Base-by-base conservation (phyloP, 1,139 yeast genomes). In the Blastobotrys ciferrii region DNA sequence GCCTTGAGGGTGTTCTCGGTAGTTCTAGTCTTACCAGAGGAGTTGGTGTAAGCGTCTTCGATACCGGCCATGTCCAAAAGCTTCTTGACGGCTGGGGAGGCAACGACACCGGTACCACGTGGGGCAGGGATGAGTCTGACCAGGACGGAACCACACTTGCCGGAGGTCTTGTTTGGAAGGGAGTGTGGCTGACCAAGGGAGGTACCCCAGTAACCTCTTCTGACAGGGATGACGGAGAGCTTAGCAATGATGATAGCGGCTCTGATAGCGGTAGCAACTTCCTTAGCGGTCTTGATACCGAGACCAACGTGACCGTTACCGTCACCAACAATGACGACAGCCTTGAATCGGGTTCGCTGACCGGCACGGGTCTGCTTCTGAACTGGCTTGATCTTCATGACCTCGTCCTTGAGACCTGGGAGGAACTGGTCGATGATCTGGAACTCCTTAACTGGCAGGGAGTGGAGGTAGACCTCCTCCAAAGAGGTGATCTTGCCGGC, bases 181-280 rank as follows among this genome's bases (percentile, higher is more conserved):
- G 98, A 87, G 87, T 92, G 99, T 72, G 98, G 98, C 77, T 87
- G 85, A 84, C 98, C 99, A 77, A 92, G 87, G 83, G 88, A 87
- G 76, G 96, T 78, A 80, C 99, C 99, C 99, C 99, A 92, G 92
- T 92, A 92, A 82, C 99, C 99, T 84, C 98, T 89, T 85, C 99
- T 91, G 81, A 94, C 92, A 74, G 99, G 99, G 74, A 94, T 89
- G 76, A 92, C 87, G 64, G 97, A 86, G 73, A 92, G 85, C 84
- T 92, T 92, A 76, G 98, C 99, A 74, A 92, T 91, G 81, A 88
- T 83, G 81, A 92, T 91, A 69, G 98, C 98, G 67, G 98, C 96
- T 80, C 96, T 89, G 81, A 92, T 92, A 73, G 99, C 98, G 69
- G 97, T 89, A 68, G 99, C 98, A 70, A 92, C 98, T 82, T 94